Evolutionary conservation across 345 rosid genomes (phyloP).

Genomic region (Euphorbia pulcherrima): DNA sequence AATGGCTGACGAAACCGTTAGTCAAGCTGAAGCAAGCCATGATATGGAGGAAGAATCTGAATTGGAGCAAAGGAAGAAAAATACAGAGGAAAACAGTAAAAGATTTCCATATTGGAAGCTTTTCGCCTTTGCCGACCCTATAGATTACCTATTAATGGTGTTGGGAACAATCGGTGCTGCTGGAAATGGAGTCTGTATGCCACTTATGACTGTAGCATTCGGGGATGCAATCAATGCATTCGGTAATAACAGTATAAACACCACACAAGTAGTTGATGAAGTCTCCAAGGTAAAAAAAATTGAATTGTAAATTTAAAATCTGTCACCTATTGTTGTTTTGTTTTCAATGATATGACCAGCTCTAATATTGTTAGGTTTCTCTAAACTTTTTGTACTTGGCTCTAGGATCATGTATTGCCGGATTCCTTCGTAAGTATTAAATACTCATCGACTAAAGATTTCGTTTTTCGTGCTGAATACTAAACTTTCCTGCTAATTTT

Average conservation of each 20-base stretch:
- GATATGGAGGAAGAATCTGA: not conserved
- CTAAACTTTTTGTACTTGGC: conserved; percentile 16
- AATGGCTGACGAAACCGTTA: conserved; percentile 14
- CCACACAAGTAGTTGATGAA: conserved; percentile 1
- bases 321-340: not conserved
- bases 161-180: conserved; percentile 53
- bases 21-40: conserved; percentile 4
- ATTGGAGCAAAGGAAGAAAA: conserved; percentile 10
- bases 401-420: conserved; percentile 8
- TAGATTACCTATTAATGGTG: conserved; percentile 51
- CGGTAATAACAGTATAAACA: conserved; percentile 5
- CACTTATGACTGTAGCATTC: conserved; percentile 55
- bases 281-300: conserved; percentile 21
- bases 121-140: conserved; percentile 60
- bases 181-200: conserved; percentile 56
- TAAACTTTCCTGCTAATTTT: conserved; percentile 6
- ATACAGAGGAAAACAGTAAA: conserved; percentile 18
- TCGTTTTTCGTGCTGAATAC: not conserved
- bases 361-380: conserved; percentile 12
- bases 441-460: not conserved
- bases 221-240: conserved; percentile 35
- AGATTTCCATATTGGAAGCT: conserved; percentile 40
- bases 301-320: not conserved
- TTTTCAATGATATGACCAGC: not conserved
- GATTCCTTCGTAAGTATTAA: conserved; percentile 27